Conservation (phyloP, 2,329 filamentous ascomycete species). For the Hysterium pulicare region DNA sequence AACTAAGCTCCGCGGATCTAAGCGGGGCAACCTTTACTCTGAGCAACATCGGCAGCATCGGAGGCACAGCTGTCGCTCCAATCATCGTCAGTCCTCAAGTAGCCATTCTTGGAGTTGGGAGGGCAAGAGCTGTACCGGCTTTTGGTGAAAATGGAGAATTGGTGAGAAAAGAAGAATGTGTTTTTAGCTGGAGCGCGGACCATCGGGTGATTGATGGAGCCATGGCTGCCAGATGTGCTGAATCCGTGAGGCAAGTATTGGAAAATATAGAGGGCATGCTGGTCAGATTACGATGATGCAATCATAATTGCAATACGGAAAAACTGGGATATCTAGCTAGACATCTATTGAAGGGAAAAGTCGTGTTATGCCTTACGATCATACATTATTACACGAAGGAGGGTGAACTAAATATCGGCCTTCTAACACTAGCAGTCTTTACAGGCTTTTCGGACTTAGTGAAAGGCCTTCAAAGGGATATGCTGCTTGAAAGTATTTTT, state of each 20-base stretch:
- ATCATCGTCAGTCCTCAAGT: slow-evolving; percentile 90
- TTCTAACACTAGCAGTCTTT: no score
- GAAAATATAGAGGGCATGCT: slow-evolving; percentile 88
- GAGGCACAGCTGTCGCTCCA: slow-evolving; percentile 85
- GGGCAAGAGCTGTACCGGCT: slow-evolving; percentile 74
- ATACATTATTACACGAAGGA: no score
- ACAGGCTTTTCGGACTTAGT: no score
- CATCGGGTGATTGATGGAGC: slow-evolving; percentile 93
- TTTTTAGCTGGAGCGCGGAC: slow-evolving; percentile 96
- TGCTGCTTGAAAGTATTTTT: no score
- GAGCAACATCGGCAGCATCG: slow-evolving; percentile 94
- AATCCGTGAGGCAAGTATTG: slow-evolving; percentile 71
- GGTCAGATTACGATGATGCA: slow-evolving; percentile 65
- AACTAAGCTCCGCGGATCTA: slow-evolving; percentile 71
- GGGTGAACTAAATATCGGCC: no score
- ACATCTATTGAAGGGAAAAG: not conserved
- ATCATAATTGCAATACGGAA: no score
- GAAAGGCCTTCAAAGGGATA: no score
- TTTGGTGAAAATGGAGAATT: slow-evolving; percentile 61
- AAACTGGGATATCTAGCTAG: not conserved
- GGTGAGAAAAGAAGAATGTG: slow-evolving; percentile 73
- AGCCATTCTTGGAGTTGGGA: slow-evolving; percentile 85
- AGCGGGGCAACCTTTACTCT: slow-evolving; percentile 88
- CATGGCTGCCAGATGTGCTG: slow-evolving; percentile 87
- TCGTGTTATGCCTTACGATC: no score